Conservation (phyloP, 768 basidiomycete genomes). For the Tephrocybe sp. region DNA sequence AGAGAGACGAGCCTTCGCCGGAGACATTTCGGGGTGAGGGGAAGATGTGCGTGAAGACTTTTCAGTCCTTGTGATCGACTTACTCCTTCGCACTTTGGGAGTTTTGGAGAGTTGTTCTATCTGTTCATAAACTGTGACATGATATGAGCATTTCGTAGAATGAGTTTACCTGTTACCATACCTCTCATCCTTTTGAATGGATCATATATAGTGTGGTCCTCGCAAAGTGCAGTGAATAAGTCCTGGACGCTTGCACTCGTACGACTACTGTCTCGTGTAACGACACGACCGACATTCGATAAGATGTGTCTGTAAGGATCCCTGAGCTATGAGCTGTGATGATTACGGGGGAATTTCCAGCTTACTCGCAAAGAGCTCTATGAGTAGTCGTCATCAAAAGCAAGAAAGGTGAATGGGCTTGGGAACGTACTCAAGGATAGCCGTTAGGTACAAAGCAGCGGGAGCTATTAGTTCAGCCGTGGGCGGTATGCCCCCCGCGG, state of each 20-base stretch:
- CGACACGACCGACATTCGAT: constrained; percentile 81
- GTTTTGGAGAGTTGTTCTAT: constrained; percentile 67
- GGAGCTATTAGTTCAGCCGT: constrained; percentile 66
- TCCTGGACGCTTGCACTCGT: constrained; percentile 76
- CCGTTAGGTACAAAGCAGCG: constrained; percentile 87
- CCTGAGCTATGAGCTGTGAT: constrained; percentile 8
- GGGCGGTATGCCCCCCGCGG: constrained; percentile 49
- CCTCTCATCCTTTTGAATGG: constrained; percentile 88
- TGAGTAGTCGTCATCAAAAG: constrained; percentile 24
- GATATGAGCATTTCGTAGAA: neutral
- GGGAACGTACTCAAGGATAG: constrained; percentile 83
- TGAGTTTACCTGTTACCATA: constrained; percentile 34
- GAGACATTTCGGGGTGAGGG: constrained; percentile 41
- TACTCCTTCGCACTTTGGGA: constrained; percentile 62
- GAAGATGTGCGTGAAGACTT: constrained; percentile 47
- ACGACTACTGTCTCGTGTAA: constrained; percentile 82
- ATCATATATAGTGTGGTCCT: constrained; percentile 85
- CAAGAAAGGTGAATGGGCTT: constrained; percentile 18
- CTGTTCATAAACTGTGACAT: constrained; percentile 68
- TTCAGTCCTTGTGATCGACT: constrained; percentile 63
- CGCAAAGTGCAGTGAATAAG: constrained; percentile 84
- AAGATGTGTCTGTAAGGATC: constrained; percentile 66
- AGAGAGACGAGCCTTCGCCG: constrained; percentile 37
- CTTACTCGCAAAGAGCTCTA: constrained; percentile 88
- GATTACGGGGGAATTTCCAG: constrained; percentile 19